Evolutionary conservation across 2,329 filamentous ascomycete species (phyloP), one percentile per base, ranked within the genome.

Genomic region (Lizonia empirigonia): DNA sequence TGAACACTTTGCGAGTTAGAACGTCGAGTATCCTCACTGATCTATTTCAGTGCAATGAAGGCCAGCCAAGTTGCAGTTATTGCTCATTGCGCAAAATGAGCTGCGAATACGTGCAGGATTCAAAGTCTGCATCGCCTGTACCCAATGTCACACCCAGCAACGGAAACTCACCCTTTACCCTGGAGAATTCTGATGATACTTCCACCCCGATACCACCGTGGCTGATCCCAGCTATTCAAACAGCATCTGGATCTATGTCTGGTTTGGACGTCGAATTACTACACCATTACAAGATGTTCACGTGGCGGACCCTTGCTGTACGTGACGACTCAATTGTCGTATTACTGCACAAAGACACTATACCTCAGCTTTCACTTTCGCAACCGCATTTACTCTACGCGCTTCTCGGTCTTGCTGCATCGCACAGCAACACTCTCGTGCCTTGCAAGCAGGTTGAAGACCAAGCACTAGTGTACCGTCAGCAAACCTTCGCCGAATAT

Each of bases 41-140:
- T n/a, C n/a, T n/a, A n/a, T n/a, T n/a, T n/a, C 27, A 72, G 69
- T 72, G 69, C 41, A 66, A 72, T 56, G 68, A 72, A 49, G 19
- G 30, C 5, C 59, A 60, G 13, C 69, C 67, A 20, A 15, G 13
- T 7, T 72, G 69, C 45, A 44, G 46, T 7, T 72, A 72, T 36
- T 72, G 69, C 41, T 42, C 42, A 5, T 32, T 63, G 22, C 56
- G 69, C 9, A 59, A 58, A 9, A 9, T 69, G 10, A 45, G 53
- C 4, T 72, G 69, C 45, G 50, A 60, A 41, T 71, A 70, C 37
- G 40, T 38, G 12, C 52, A 42, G n/a, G 55, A 60, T 8, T 30
- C n/a, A n/a, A 13, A 7, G 10, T 48, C 55, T 12, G 24, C 37
- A n/a, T 55, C 54, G 18, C 20, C 47, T 23, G 15, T 36, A 23